Base-by-base conservation (phyloP, 73 alveolate species). In the Breviolum minutum region DNA sequence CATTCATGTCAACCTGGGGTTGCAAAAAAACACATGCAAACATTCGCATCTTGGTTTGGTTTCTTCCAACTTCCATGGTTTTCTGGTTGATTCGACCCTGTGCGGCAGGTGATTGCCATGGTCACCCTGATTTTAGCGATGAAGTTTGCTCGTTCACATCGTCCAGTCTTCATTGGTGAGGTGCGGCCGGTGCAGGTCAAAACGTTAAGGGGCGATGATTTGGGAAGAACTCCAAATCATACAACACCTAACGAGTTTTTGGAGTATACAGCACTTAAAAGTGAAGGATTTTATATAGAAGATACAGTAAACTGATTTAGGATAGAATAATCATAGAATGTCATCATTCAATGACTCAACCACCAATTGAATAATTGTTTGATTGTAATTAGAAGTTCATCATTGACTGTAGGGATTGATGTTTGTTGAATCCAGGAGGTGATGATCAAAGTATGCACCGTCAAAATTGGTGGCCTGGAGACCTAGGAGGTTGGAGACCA, bases 161-260 rank as follows among this genome's bases (percentile, higher is more conserved):
- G 95, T 64, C 95, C 95, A 6, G 48, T 88, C 54, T 66, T 88
- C 71, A 24, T 88, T 17, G 80, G 95, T n/a, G 95, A 88, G 95
- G 95, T 70, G 71, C 27, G 17, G 19, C 4, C n/a, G 77, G 77
- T 68, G 9, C 61, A 29, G n/a, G 63, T 1, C 0, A 27, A 54
- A 77, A 24, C 22, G 14, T 27, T 19, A 7, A 24, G 62, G 6
- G 22, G 29, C 87, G 8, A 30, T 48, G 68, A 40, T 40, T 40
- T 3, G 54, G 54, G 54, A 3, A 0, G 54, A 3, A 0, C 54
- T 40, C 54, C 54, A 40, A 40, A 40, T 2, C 54, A 40, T 40
- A 40, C 54, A 40, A 40, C 0, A 40, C 3, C 54, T 3, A 40
- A 40, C 54, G 54, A 40, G 54, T 0, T 40, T 40, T 40, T 40